Conservation (phyloP, 2,329 filamentous ascomycete genomes). For the Camillea tinctor region DNA sequence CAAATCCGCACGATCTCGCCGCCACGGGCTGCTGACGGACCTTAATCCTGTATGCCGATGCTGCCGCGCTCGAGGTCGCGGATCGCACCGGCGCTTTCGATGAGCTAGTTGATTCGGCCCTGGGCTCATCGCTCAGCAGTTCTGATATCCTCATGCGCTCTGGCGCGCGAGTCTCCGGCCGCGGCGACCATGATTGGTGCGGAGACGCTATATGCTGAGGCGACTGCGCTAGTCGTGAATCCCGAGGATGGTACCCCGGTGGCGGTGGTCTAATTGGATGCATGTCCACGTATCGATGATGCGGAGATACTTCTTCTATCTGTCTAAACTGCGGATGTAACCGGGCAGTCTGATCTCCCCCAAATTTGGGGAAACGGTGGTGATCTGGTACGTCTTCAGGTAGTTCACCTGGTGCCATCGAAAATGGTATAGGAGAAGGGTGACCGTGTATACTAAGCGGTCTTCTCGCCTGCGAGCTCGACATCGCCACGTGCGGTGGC, state of each 20-base stretch:
- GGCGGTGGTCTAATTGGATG: constrained; percentile 16
- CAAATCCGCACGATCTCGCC: constrained; percentile 78
- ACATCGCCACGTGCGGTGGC: constrained; percentile 9
- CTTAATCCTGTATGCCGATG: constrained; percentile 45
- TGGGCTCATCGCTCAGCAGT: constrained; percentile 28
- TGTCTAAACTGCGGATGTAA: constrained; percentile 15
- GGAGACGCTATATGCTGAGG: constrained; percentile 17
- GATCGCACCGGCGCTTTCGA: constrained; percentile 23
- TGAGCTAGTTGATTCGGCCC: constrained; percentile 11
- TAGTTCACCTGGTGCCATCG: constrained; percentile 19
- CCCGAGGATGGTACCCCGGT: constrained; percentile 17
- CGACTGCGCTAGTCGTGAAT: constrained; percentile 16
- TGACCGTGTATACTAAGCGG: constrained; percentile 14
- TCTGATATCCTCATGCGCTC: constrained; percentile 33
- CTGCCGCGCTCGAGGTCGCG: constrained; percentile 11
- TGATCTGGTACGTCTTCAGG: constrained; percentile 22
- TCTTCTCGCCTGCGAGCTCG: constrained; percentile 17
- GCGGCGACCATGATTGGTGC: constrained; percentile 22
- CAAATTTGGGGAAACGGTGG: constrained; percentile 16
- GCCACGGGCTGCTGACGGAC: constrained; percentile 78
- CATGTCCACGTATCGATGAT: constrained; percentile 15
- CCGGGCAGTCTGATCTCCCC: constrained; percentile 17
- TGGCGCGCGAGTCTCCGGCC: constrained; percentile 23
- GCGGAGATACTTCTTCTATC: constrained; percentile 14
- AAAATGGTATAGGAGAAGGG: constrained; percentile 19